Evolutionary conservation across 192 early-diverging fungal species (phyloP), one percentile per base, ranked within the genome.

Genomic region (Coemansia interrupta): DNA sequence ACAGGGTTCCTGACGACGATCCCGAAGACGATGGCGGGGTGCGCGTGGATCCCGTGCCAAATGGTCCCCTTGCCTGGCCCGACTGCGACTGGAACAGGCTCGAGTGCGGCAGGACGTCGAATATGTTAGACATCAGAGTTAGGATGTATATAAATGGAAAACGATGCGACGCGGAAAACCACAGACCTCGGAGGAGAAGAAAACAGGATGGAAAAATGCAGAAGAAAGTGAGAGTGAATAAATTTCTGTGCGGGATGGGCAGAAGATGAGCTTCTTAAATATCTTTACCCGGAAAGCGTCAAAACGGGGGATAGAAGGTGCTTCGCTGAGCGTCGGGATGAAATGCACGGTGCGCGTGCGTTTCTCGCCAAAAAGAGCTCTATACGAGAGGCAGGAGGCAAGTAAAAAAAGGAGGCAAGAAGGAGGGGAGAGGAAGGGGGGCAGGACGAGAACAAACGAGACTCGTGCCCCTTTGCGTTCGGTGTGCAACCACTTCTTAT

Each of bases 51-150:
- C 32, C 32, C 9, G 32, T 1, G 10, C 32, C 32, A 36, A 36
- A 10, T 7, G 32, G 9, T 36, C 32, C 32, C 9, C 32, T 36
- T 1, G 30, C 20, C 14, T 48, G 57, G 19, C 45, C 18, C 14
- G 39, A 40, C 61, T 70, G 62, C 19, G 69, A 65, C 40, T 66
- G 59, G 36, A 77, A 67, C 47, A 77, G 43, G 40, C 74, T 77
- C 22, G 74, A 64, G 61, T 77, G 74, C 40, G 66, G 68, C 19
- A 77, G 63, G 14, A 77, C 64, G 58, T 77, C 74, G 41, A 71
- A 77, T 19, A 77, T 77, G 54, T 77, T 77, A 61, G 48, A 75
- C 13, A 62, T 45, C 43, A 19, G 43, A n/a, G 3, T 4, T n/a
- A 18, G 9, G 7, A 19, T 18, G 17, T 45, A 45, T 45, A n/a